Conservation (phyloP, 345 rosid genomes). For the Erucastrum elatum region DNA sequence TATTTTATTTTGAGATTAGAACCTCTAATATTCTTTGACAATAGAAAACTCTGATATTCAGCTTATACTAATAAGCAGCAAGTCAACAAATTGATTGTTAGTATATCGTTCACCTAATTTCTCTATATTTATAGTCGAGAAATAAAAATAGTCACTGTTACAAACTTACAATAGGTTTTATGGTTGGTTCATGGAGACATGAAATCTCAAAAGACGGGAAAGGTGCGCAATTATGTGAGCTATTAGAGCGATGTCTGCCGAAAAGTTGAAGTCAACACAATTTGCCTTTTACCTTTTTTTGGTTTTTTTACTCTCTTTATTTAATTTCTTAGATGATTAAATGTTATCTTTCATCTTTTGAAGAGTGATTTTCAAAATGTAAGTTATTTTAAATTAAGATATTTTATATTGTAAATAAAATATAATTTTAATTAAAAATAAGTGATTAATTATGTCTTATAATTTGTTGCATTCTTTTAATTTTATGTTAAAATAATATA, state of each 20-base stretch:
- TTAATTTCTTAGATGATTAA: not conserved
- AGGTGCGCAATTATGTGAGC: constrained; percentile 30
- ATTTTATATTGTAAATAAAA: too few relatives aligned
- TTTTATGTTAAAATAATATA: not conserved
- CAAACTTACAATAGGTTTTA: not conserved
- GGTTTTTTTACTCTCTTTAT: not conserved
- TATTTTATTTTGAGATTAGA: not conserved
- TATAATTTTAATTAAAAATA: too few relatives aligned
- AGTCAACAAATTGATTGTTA: constrained; percentile 24
- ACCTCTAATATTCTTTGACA: not conserved
- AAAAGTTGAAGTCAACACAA: constrained; percentile 29
- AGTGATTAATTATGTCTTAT: not conserved
- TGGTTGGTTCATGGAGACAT: constrained; percentile 34
- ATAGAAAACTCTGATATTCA: not conserved
- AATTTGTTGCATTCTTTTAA: not conserved
- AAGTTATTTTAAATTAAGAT: not conserved
- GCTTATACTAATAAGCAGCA: not conserved
- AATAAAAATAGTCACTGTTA: constrained; percentile 9
- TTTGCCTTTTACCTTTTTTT: constrained; percentile 12
- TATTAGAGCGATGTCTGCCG: constrained; percentile 28
- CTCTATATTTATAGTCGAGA: constrained; percentile 15
- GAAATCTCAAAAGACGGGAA: constrained; percentile 35
- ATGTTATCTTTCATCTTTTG: not conserved
- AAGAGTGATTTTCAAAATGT: not conserved
- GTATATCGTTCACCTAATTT: constrained; percentile 14